Evolutionary conservation across 768 basidiomycete genomes (phyloP), one percentile per base, ranked within the genome.

Genomic region (Hericium alpestre): DNA sequence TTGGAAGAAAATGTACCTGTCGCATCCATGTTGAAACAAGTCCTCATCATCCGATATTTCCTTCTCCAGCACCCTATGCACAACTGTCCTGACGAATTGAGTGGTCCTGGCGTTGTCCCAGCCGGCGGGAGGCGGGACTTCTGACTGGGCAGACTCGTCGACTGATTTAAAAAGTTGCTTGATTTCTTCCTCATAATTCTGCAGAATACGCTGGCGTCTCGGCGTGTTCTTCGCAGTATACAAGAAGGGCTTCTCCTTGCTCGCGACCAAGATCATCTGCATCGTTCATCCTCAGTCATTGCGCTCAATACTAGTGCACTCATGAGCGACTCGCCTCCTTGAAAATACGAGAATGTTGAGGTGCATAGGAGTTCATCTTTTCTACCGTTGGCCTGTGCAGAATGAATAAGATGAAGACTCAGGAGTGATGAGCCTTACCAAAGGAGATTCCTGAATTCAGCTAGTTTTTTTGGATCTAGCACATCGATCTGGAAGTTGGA

Each of bases 221-320:
- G 67, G 62, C 5, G 68, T 69, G 2, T 77, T 76, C 60, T 80
- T 82, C 0, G 66, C 73, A 1, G 76, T 66, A 18, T 73, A 73
- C n/a, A 71, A 65, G 47, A 81, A 66, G 1, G 76, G 79, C 54
- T 76, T 76, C 0, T 65, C 69, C 20, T 71, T 61, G 3, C 69
- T 65, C 0, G 78, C 68, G 16, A 80, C 63, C 25, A 80, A 48
- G 37, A 82, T 76, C 76, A 81, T 77, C 61, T 81, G 25, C 6
- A 18, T 66, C 8, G 40, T 38, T 27, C 37, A 53, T 25, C 11
- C 23, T 23, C 49, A 20, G 40, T 8, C 25, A 37, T 12, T 9
- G 3, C 7, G 49, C 7, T 37, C 12, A n/a, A 2, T 15, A 46
- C 4, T 9, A 15, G 20, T 15, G 1, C 16, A 49, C 16, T 38